Evolutionary conservation across 257 asterid species (phyloP), one percentile per base, ranked within the genome.

Genomic region (Mitragyna speciosa): DNA sequence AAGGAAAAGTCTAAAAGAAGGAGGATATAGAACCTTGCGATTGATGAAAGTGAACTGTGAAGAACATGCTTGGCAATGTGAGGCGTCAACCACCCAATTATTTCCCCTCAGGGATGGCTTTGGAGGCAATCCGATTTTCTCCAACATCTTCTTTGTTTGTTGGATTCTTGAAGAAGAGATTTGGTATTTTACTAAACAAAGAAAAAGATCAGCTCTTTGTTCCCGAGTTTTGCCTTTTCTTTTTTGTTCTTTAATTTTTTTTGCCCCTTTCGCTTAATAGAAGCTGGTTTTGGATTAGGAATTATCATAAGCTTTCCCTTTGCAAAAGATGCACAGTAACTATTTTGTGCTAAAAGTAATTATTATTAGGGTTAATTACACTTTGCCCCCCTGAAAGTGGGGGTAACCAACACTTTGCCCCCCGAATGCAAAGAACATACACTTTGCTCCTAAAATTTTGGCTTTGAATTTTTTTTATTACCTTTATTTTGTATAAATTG

Each of bases 21-120:
- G 39, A 36, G 45, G 39, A 72, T 58, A 33, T 7, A 12, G 6
- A 43, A 96, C 99, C 98, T 94, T 96, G 86, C 99, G 98, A 90
- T 96, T 96, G 88, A 96, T 87, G 91, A 96, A 92, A 82, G 98
- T 91, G 89, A 96, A 96, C 87, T 91, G 97, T 2, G 97, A 86
- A 77, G 98, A 91, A 86, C 99, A 96, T 89, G 92, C 94, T 87
- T 96, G 99, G 89, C 99, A 96, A 85, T 94, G 93, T 11, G 98
- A 89, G 83, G 97, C 96, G 77, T 96, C 98, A 83, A 86, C 93
- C 47, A 96, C 98, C 99, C 99, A 92, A 87, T 36, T 85, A 76
- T 85, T 94, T 67, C 99, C 99, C 82, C 97, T 86, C 73, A 90
- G 73, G 7, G 98, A 92, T 76, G 99, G 99, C 88, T 88, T 96